phyloP scores from a whole-genome alignment of 306 rosid species.

The Prinsepia uniflora region DNA sequence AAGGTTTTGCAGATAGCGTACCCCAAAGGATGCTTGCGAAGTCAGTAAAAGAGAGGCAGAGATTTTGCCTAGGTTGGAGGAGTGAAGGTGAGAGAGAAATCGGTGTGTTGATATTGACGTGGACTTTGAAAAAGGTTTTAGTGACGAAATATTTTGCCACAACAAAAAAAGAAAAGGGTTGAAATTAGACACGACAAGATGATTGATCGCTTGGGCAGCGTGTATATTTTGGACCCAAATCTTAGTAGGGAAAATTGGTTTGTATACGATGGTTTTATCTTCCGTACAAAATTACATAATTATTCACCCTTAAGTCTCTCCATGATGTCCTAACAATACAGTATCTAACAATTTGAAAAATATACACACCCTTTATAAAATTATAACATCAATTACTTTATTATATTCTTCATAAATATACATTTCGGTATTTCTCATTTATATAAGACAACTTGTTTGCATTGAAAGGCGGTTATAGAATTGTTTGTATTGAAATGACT shows the following conservation, averaged over 20 bases:
- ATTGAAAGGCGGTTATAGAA: neutral
- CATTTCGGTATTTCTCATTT: too few species aligned
- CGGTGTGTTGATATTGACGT: constrained; percentile 27
- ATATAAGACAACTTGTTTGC: neutral
- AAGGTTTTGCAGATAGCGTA: constrained; percentile 13
- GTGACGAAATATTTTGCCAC: neutral
- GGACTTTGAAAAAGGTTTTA: constrained; percentile 18
- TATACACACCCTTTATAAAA: too few species aligned
- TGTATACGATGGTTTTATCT: neutral
- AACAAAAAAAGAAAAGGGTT: neutral
- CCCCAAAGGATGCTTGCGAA: constrained; percentile 33
- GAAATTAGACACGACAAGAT: constrained; percentile 8
- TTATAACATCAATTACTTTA: too few species aligned
- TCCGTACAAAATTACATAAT: neutral
- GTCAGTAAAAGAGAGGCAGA: constrained; percentile 28
- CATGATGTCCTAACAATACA: neutral
- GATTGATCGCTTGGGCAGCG: neutral
- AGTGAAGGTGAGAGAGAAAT: constrained; percentile 6
- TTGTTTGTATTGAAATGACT: neutral
- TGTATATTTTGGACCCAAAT: neutral
- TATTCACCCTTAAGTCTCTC: neutral
- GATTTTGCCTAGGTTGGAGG: constrained; percentile 7
- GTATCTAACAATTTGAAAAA: neutral
- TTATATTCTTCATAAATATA: too few species aligned
- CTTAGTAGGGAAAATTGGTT: neutral